These are phyloP conservation scores for Tetracentron sinense DNA, from an alignment of 164 flowering plant species.

Conservation along the genomic window DNA sequence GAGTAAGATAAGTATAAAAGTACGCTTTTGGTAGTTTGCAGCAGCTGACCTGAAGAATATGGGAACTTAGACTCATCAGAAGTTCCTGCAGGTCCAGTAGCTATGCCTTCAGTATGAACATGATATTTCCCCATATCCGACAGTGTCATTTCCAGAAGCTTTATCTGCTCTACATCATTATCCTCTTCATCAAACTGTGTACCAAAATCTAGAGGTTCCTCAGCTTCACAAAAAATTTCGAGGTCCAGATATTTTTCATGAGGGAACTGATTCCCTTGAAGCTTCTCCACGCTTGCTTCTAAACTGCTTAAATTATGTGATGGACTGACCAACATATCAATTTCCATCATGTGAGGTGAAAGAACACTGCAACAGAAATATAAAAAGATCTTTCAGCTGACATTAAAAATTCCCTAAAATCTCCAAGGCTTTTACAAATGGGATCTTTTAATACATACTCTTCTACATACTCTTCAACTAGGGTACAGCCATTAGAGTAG, in stretches of 20 bases:
- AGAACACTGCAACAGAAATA: constrained; percentile 32
- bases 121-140: constrained; percentile 13
- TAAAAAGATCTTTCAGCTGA: not conserved
- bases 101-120: constrained; percentile 14
- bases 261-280: constrained; percentile 18
- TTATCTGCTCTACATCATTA: constrained; percentile 16
- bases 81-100: too few species aligned
- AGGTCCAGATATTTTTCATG: constrained; percentile 25
- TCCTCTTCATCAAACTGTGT: constrained; percentile 12
- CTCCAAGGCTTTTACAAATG: too few species aligned
- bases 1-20: not conserved
- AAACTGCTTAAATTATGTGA: constrained; percentile 11
- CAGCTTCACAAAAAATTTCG: constrained; percentile 16
- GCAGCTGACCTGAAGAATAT: too few species aligned
- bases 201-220: constrained; percentile 18
- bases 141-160: constrained; percentile 18
- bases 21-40: too few species aligned
- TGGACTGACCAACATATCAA: constrained; percentile 18
- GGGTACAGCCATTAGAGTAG: constrained; percentile 15
- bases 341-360: constrained; percentile 28
- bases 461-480: constrained; percentile 52
- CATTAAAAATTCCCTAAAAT: not conserved
- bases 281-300: constrained; percentile 31
- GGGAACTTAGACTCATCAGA: too few species aligned
- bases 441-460: too few species aligned